These are phyloP conservation scores for Geranium incanum DNA, from an alignment of 441 rosid genomes.

Conservation along the genomic window DNA sequence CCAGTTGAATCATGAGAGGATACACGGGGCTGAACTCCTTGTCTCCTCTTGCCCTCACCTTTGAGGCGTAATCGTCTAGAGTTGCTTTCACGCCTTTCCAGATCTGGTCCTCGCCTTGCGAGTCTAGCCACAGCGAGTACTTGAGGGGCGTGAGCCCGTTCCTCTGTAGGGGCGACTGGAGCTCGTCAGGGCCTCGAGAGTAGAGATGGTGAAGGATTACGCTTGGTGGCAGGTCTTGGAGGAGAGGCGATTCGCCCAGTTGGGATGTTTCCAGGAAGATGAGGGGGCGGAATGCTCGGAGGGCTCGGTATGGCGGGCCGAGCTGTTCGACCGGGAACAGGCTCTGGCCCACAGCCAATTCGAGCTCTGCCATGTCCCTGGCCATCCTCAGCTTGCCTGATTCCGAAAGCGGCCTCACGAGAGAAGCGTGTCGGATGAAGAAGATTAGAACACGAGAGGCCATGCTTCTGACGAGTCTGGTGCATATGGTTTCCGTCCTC, in stretches of 20 bases:
- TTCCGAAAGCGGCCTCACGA: conserved; percentile 87
- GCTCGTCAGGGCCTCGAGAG: conserved; percentile 81
- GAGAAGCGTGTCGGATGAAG: conserved; percentile 88
- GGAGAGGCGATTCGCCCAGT: conserved; percentile 68
- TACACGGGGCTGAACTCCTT: conserved; percentile 94
- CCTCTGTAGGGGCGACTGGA: conserved; percentile 79
- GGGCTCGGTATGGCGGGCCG: conserved; percentile 88
- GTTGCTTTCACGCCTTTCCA: conserved; percentile 97
- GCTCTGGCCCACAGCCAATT: conserved; percentile 88
- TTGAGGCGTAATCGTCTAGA: conserved; percentile 77
- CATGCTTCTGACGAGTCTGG: conserved; percentile 72
- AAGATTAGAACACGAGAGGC: conserved; percentile 80
- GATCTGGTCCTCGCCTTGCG: conserved; percentile 89
- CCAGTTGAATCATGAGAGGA: conserved; percentile 82
- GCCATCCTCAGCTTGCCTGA: conserved; percentile 96
- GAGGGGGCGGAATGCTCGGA: conserved; percentile 85
- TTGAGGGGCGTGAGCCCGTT: conserved; percentile 70
- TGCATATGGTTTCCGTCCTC: conserved; percentile 80
- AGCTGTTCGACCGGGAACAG: conserved; percentile 91
- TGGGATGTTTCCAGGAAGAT: conserved; percentile 84
- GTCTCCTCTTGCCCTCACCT: conserved; percentile 77
- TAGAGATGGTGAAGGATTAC: conserved; percentile 91
- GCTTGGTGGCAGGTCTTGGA: conserved; percentile 81
- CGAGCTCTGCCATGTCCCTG: conserved; percentile 97
- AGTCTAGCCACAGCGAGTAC: conserved; percentile 92